Conservation (phyloP, 140 eudicot species). For the Anethum foeniculum region DNA sequence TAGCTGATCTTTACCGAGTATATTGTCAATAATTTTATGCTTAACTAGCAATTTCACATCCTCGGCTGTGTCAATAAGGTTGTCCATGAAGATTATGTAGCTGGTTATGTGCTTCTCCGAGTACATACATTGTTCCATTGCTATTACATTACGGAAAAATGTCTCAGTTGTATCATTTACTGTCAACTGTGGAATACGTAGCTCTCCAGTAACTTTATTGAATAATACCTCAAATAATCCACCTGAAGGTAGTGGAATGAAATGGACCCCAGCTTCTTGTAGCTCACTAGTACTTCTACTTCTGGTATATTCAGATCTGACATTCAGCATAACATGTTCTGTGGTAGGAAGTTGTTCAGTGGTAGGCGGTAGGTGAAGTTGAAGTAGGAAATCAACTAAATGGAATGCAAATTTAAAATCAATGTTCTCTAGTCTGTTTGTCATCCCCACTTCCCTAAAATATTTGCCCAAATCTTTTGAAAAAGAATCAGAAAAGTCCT, state of each 20-base stretch:
- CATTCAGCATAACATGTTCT: no score
- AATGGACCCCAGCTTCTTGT: conserved; percentile 11
- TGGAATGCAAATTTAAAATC: neutral
- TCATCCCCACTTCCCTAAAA: conserved; percentile 9
- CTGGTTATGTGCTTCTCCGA: neutral
- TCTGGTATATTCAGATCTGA: neutral
- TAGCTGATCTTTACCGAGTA: conserved; percentile 1
- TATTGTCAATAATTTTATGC: neutral
- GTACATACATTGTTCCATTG: conserved; percentile 10
- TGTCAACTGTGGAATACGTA: neutral
- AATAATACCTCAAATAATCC: conserved; percentile 3
- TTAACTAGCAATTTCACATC: conserved; percentile 14
- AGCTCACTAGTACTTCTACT: conserved; percentile 15
- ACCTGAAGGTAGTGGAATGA: neutral
- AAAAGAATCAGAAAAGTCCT: no score
- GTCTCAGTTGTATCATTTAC: conserved; percentile 12
- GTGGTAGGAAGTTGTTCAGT: no score
- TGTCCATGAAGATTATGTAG: conserved; percentile 16
- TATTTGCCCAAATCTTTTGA: neutral
- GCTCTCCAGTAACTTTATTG: neutral
- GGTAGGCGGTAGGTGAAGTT: neutral
- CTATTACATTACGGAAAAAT: conserved; percentile 14
- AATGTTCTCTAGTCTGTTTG: neutral
- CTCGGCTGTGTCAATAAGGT: conserved; percentile 7
- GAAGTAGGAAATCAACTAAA: conserved; percentile 5